These are phyloP conservation scores for Lanmaoa rubissima DNA, from an alignment of 768 basidiomycete species.

Conservation along the genomic window DNA sequence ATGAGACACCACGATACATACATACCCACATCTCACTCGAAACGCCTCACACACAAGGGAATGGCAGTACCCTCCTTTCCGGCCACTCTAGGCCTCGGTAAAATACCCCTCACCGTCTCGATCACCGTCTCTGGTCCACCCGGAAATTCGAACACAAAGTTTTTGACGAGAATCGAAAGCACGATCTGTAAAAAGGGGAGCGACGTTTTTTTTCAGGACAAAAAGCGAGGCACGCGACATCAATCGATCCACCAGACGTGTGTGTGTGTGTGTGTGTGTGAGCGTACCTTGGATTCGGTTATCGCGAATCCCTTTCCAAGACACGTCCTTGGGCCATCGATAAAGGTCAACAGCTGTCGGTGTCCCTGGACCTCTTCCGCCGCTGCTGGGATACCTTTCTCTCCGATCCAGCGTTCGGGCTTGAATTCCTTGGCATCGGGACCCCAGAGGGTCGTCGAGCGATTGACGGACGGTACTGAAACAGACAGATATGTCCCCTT, in stretches of 20 bases:
- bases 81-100: constrained; percentile 19
- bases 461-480: constrained; percentile 48
- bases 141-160: constrained; percentile 19
- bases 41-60: constrained; percentile 5
- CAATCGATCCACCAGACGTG: neutral
- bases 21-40: neutral
- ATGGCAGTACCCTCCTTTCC: constrained; percentile 22
- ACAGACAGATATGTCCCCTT: constrained; percentile 46
- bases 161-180: neutral
- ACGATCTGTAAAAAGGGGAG: neutral
- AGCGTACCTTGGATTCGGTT: neutral
- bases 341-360: neutral
- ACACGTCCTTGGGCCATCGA: neutral
- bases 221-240: no score
- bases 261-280: no score
- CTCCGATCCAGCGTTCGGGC: constrained; percentile 62
- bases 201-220: no score
- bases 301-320: constrained; percentile 12
- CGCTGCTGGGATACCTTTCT: constrained; percentile 22
- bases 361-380: constrained; percentile 28
- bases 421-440: constrained; percentile 53
- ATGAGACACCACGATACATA: no score
- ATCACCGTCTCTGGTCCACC: constrained; percentile 19
- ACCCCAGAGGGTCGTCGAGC: constrained; percentile 59
- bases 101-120: constrained; percentile 12